Evolutionary conservation across 2,329 filamentous ascomycete genomes (phyloP), one percentile per base, ranked within the genome.

Genomic region (Aspergillus ochraceus): DNA sequence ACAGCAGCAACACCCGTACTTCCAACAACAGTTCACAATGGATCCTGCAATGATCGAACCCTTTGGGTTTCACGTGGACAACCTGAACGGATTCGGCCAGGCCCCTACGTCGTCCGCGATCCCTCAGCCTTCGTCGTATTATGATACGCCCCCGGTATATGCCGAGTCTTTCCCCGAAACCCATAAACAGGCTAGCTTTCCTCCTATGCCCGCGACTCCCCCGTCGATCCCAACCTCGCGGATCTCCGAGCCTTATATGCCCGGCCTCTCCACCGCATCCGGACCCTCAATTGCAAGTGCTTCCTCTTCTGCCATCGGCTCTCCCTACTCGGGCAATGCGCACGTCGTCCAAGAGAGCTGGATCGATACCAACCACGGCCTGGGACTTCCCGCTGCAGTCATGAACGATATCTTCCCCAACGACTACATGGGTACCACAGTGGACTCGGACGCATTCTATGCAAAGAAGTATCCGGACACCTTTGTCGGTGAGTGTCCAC

Each of bases 231-330:
- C 73, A n/a, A 63, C 67, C 17, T 66, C 70, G 5, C 65, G 73
- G 49, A 64, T 67, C 6, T 60, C 66, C 4, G 77, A 79, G 17
- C 67, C 68, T 24, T 80, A 82, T 17, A 84, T 82, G 30, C 88
- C 83, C 54, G 86, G 82, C 70, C 81, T 83, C 62, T 91, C 83
- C 61, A 86, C 83, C 60, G 82, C 81, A 24, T 89, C 85, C 60
- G 87, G 76, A 58, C 84, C 79, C 55, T 90, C 88, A 54, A 72
- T 79, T 62, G 76, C 74, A 63, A 80, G 78, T 62, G 86, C 85
- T 4, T 80, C 87, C 6, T 90, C 88, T 1, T 90, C 88, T 9
- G 86, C 85, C 56, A 84, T 88, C 62, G 87, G 87, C 58, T 90
- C 88, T 22, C 88, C 88, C 26, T 85, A 86, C 68, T 88, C 87